Evolutionary conservation across 371 early-diverging fungal genomes (phyloP).

Genomic region (Phascolomyces articulosus): DNA sequence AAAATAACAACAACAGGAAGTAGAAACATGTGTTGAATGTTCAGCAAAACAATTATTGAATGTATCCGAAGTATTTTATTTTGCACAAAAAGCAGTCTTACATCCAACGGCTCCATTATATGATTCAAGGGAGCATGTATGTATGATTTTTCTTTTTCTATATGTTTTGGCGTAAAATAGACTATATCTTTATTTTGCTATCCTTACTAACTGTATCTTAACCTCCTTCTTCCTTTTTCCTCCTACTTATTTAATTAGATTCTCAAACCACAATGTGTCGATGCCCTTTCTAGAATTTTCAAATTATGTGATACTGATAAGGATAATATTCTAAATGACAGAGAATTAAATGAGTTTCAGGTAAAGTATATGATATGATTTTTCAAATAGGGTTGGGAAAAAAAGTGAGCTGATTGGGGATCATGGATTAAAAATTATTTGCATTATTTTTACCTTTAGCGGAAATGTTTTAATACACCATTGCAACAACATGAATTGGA

Average conservation of each 20-base stretch:
- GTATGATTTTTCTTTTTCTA: slow-evolving; percentile 5
- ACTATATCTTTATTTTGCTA: too few relatives aligned
- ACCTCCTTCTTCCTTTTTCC: too few relatives aligned
- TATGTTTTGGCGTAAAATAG: neutral
- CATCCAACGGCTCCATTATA: slow-evolving; percentile 96
- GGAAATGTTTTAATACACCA: slow-evolving; percentile 93
- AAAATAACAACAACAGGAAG: slow-evolving; percentile 65
- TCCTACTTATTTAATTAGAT: slow-evolving; percentile 29
- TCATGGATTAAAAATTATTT: too few relatives aligned
- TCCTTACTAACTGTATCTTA: neutral
- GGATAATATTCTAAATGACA: slow-evolving; percentile 88
- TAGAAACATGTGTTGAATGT: slow-evolving; percentile 98
- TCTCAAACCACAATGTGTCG: slow-evolving; percentile 87
- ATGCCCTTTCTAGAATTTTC: slow-evolving; percentile 92
- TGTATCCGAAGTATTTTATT: slow-evolving; percentile 98
- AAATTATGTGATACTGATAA: slow-evolving; percentile 93
- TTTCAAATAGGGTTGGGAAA: too few relatives aligned
- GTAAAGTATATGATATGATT: slow-evolving; percentile 51
- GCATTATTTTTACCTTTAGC: too few relatives aligned
- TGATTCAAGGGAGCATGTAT: slow-evolving; percentile 89
- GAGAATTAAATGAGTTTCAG: slow-evolving; percentile 96
- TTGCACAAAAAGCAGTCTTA: slow-evolving; percentile 97
- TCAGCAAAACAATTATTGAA: slow-evolving; percentile 94
- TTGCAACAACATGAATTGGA: slow-evolving; percentile 93
- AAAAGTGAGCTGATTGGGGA: too few relatives aligned